phyloP scores from a whole-genome alignment of 164 flowering plant genomes.

The Berberis thunbergii region DNA sequence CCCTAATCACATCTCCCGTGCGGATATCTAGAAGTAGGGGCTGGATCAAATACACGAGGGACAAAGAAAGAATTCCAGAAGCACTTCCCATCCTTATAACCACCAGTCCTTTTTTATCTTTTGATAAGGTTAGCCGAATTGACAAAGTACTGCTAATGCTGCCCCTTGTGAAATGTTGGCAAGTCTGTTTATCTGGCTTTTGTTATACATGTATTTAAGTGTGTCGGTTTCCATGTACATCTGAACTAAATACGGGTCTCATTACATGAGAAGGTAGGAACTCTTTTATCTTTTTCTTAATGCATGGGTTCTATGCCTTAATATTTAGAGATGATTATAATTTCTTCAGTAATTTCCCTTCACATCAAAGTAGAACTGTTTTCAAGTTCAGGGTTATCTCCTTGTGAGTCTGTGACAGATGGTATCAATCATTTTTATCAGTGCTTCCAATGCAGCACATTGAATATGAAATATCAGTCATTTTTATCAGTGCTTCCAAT shows the following conservation, averaged over 20 bases:
- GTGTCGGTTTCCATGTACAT: constrained; percentile 5
- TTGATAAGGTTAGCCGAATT: neutral
- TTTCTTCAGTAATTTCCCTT: neutral
- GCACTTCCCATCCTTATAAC: constrained; percentile 1
- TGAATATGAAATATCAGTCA: too few relatives aligned
- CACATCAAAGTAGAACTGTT: neutral
- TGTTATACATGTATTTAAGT: neutral
- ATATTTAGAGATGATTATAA: neutral
- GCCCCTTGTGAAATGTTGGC: neutral
- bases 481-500: too few relatives aligned
- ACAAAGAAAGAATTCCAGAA: neutral
- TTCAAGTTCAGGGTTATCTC: too few relatives aligned
- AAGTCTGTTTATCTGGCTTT: neutral
- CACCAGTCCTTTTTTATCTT: neutral
- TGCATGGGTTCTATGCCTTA: neutral
- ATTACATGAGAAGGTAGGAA: constrained; percentile 7
- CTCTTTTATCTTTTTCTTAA: neutral
- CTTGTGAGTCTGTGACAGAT: too few relatives aligned
- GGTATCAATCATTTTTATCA: too few relatives aligned
- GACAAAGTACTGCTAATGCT: neutral
- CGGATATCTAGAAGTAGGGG: constrained; percentile 22
- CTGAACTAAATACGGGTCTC: constrained; percentile 5
- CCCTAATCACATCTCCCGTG: constrained; percentile 33
- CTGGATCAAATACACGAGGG: neutral
- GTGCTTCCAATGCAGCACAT: too few relatives aligned